Conservation (phyloP, 2,329 filamentous ascomycete species). For the Teratosphaeria pseudoeucalypti region DNA sequence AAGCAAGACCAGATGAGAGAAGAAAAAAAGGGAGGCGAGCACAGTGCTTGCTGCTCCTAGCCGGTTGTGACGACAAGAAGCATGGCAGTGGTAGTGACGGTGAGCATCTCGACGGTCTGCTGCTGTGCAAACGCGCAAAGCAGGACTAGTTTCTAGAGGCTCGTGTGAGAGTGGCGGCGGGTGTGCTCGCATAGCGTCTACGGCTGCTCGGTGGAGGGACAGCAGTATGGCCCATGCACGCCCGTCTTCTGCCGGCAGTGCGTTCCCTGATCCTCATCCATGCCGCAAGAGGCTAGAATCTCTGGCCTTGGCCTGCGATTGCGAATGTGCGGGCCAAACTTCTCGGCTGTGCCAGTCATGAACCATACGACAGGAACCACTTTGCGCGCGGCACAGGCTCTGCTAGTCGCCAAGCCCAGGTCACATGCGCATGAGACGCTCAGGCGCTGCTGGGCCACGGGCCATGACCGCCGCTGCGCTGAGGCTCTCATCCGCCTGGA, state of each 20-base stretch:
- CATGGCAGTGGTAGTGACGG: constrained; percentile 1
- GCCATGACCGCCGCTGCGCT: neutral
- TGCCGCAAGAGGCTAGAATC: neutral
- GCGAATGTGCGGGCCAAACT: neutral
- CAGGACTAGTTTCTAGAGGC: neutral
- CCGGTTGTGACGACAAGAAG: neutral
- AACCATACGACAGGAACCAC: neutral
- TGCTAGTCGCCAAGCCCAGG: neutral
- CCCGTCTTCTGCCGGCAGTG: neutral
- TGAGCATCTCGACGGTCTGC: neutral
- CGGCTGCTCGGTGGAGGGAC: neutral
- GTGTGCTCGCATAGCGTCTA: neutral
- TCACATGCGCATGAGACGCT: neutral
- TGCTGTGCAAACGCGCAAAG: neutral
- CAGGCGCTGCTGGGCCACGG: neutral
- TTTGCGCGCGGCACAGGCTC: neutral
- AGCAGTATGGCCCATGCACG: neutral
- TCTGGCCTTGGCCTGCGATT: neutral
- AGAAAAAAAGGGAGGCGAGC: neutral
- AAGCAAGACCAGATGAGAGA: neutral
- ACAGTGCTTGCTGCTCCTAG: neutral
- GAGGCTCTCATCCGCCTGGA: neutral
- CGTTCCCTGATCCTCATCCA: neutral
- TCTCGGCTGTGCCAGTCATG: neutral
- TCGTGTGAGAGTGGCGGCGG: neutral